Base-by-base conservation (phyloP, 176 grass and related monocot species). In the Poa pratensis region DNA sequence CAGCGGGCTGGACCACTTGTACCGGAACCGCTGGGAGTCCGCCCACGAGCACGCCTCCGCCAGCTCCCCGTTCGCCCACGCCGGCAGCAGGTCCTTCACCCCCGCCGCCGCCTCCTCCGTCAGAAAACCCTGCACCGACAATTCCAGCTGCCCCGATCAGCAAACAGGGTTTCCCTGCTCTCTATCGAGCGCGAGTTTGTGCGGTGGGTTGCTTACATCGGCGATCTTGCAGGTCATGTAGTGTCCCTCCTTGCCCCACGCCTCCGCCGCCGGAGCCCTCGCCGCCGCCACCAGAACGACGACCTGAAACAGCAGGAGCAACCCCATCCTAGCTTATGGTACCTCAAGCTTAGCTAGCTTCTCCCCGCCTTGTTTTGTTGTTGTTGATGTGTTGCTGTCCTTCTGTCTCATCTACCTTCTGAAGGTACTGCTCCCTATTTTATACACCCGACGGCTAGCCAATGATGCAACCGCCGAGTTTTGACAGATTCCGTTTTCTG, bases 201-300 rank as follows among this genome's bases (percentile, higher is more conserved):
- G n/a, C n/a, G n/a, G n/a, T n/a, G n/a, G n/a, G n/a, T n/a, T n/a
- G n/a, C n/a, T 63, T 72, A 95, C 93, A 65, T 95, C 88, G 35
- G 93, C 90, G 76, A 95, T 86, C 80, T 92, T 95, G 85, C 93
- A 95, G 24, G 83, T 58, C 90, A 95, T 95, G 88, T 90, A 92
- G 81, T 95, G 93, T 0, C 90, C 93, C 39, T 88, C 79, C 82
- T 87, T 91, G 76, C 93, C 93, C 93, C 93, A 95, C 6, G 85
- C 90, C 3, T 84, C 49, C 0, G 85, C 58, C 0, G 43, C 46
- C 4, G 88, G 93, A 40, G 90, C 85, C 0, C 32, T 42, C 69
- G 82, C 72, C 42, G 49, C 43, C 27, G 40, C 17, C 52, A 83
- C 59, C 26, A 94, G 24, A 5, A 90, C 6, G 28, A 90, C 6